Base-by-base conservation (phyloP, 2,329 filamentous ascomycete species). In the Bertia moriformis region DNA sequence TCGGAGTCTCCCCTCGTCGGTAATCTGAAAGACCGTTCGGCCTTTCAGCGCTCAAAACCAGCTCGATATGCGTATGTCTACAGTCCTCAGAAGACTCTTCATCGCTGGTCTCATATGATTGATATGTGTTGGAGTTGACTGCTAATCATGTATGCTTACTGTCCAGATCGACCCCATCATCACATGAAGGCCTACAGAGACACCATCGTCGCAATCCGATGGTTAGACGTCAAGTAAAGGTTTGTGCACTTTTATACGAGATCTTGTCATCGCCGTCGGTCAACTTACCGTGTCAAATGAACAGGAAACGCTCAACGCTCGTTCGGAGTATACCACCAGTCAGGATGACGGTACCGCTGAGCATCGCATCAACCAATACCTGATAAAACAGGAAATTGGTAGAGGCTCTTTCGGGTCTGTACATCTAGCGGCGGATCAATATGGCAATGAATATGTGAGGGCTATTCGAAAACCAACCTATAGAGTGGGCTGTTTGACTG, bases 311-410 rank as follows among this genome's bases (percentile, higher is more conserved):
- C 74, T 94, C 51, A 81, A 95, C 66, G 89, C 89, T 40, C 78
- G 77, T 42, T 88, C 86, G 19, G 78, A 91, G 54, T 93, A 93
- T 58, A 80, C 74, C 44, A 91, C 80, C 51, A 88, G 87, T 55
- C 81, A 89, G 49, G 69, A 80, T 47, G 86, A 94, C 52, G 87
- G 87, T 18, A 72, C 68, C 38, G 78, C 82, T 2, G 78, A 93
- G 53, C 85, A 93, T 53, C 74, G 78, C 42, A 89, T 96, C 62
- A 96, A 96, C 57, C 89, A 96, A 61, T 98, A 96, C 57, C 69
- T 82, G 42, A 91, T 98, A 52, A 79, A 83, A 57, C 83, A 93
- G 56, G 89, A 96, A 65, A 95, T 98, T 50, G 91, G 91, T n/a
- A 72, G 87, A 46, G 91, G 91, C 14, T 96, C 89, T 0, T 98